These are phyloP conservation scores for Durotheca rogersii DNA, from an alignment of 495 filamentous ascomycete species.

Conservation along the genomic window DNA sequence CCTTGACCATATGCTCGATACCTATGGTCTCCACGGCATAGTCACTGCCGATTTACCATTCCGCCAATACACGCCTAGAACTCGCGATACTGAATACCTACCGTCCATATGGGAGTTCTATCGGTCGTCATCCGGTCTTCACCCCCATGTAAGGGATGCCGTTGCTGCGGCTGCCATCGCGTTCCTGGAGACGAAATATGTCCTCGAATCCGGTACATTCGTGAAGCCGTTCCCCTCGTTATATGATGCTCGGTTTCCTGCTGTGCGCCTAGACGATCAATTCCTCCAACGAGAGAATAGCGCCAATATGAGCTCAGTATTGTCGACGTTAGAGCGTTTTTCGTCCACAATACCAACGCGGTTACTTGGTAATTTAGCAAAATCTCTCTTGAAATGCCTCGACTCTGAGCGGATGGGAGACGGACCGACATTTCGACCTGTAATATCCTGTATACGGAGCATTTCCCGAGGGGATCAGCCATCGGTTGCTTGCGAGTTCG, in stretches of 20 bases:
- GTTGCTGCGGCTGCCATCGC: conserved; percentile 9
- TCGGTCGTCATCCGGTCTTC: neutral
- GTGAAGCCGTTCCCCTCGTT: conserved; percentile 23
- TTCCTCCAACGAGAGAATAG: conserved; percentile 17
- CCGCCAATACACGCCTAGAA: neutral
- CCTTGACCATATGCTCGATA: conserved; percentile 14
- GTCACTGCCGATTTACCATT: neutral
- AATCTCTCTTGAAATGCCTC: conserved; percentile 6
- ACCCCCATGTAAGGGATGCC: neutral
- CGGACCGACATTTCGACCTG: neutral
- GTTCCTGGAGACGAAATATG: conserved; percentile 13
- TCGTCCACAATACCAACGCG: conserved; percentile 3
- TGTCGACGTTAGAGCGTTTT: neutral
- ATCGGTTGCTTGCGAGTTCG: conserved; percentile 19
- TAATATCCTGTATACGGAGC: conserved; percentile 8
- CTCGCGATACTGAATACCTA: neutral
- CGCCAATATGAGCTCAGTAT: neutral
- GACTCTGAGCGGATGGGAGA: neutral
- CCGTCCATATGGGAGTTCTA: neutral
- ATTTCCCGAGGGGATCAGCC: conserved; percentile 22
- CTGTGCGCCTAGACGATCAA: conserved; percentile 27
- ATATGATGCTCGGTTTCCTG: conserved; percentile 21
- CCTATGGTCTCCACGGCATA: neutral
- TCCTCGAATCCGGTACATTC: conserved; percentile 10
- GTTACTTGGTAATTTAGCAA: neutral